Conservation (phyloP, 139 green algal genomes). For the Volvox africanus region DNA sequence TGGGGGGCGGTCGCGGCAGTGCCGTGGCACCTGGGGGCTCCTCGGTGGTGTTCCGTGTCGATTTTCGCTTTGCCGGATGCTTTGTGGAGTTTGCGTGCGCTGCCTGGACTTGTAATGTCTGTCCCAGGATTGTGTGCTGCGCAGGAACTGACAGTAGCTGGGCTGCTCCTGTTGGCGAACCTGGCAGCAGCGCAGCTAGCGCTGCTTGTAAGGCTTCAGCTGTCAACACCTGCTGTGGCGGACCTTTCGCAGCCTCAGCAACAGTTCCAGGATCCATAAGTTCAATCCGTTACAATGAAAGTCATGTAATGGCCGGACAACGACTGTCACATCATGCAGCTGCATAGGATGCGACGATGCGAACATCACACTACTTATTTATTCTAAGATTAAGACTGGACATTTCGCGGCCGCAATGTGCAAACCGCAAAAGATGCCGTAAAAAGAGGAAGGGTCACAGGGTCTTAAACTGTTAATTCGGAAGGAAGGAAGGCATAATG, state of each 20-base stretch:
- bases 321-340: too few species aligned
- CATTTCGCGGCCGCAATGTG: too few species aligned
- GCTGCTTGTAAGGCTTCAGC: conserved; percentile 12
- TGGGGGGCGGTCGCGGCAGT: neutral
- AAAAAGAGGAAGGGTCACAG: too few species aligned
- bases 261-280: conserved; percentile 16
- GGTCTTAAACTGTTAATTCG: too few species aligned
- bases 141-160: neutral
- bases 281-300: neutral
- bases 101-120: neutral
- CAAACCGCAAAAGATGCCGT: too few species aligned
- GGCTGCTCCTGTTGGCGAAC: neutral
- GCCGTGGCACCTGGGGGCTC: neutral
- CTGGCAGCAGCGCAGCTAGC: neutral
- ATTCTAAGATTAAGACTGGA: too few species aligned
- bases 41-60: neutral
- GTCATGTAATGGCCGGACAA: neutral
- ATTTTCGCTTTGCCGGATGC: neutral
- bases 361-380: too few species aligned
- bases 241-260: neutral
- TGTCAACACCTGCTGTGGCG: neutral
- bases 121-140: neutral
- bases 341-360: too few species aligned
- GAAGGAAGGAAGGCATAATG: too few species aligned
- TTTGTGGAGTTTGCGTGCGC: neutral